Conservation (phyloP, 2,329 filamentous ascomycete species). For the Colletotrichum plurivorum region DNA sequence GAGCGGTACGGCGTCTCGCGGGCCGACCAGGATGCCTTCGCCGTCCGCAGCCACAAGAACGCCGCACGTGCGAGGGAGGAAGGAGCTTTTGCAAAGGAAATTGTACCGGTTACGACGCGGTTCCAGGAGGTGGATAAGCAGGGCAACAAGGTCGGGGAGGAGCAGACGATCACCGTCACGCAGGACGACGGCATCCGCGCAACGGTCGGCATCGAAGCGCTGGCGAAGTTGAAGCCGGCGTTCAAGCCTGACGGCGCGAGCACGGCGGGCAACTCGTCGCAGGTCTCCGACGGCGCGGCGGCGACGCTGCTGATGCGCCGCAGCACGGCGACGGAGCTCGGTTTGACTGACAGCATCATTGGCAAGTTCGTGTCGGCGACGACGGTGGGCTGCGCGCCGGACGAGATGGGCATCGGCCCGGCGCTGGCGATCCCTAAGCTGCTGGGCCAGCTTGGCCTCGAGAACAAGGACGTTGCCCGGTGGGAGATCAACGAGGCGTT, state of each 20-base stretch:
- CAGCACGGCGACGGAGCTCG: slow-evolving; percentile 82
- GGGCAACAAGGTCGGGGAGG: slow-evolving; percentile 68
- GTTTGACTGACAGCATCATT: slow-evolving; percentile 78
- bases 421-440: slow-evolving; percentile 89
- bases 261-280: slow-evolving; percentile 89
- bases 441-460: slow-evolving; percentile 77
- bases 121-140: slow-evolving; percentile 76
- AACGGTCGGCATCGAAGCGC: slow-evolving; percentile 75
- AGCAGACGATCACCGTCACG: slow-evolving; percentile 75
- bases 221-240: slow-evolving; percentile 86
- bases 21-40: slow-evolving; percentile 86
- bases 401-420: slow-evolving; percentile 95
- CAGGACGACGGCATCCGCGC: slow-evolving; percentile 88
- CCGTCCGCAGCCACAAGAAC: slow-evolving; percentile 79
- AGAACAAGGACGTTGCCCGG: slow-evolving; percentile 78
- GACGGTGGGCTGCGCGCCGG: slow-evolving; percentile 84
- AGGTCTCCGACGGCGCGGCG: slow-evolving; percentile 90
- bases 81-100: slow-evolving; percentile 83
- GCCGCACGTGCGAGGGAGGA: slow-evolving; percentile 78
- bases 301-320: slow-evolving; percentile 88
- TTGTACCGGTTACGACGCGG: slow-evolving; percentile 82
- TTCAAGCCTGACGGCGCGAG: slow-evolving; percentile 82
- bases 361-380: slow-evolving; percentile 86
- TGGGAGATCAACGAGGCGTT: slow-evolving; percentile 97
- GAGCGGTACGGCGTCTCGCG: slow-evolving; percentile 80